Percentiles rank a stretch among this genome's conserved stretches.
These are phyloP conservation scores for Niebla homalea DNA, from an alignment of 495 filamentous ascomycete genomes.

Conservation along the genomic window DNA sequence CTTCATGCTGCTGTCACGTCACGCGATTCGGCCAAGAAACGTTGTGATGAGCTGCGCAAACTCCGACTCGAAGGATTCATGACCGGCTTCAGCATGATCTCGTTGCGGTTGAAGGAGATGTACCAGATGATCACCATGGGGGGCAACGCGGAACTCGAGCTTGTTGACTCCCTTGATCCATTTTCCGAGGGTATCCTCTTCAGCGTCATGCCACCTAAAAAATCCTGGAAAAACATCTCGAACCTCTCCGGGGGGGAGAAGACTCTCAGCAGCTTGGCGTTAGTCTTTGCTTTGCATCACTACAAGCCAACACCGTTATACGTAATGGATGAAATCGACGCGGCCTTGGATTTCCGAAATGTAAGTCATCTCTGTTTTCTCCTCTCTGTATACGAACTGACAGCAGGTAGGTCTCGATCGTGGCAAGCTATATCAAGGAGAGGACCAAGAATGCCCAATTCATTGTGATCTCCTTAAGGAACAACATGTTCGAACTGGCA, in stretches of 20 bases:
- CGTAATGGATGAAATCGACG: constrained; percentile 99
- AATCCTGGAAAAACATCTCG: constrained; percentile 98
- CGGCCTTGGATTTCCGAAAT: constrained; percentile 93
- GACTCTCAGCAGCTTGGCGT: constrained; percentile 80
- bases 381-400: not conserved
- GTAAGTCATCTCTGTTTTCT: constrained; percentile 38
- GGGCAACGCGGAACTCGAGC: constrained; percentile 91
- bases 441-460: constrained; percentile 98
- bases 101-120: constrained; percentile 96
- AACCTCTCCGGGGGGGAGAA: constrained; percentile 95
- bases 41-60: constrained; percentile 79
- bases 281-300: constrained; percentile 95
- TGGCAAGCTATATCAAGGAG: constrained; percentile 97
- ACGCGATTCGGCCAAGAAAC: constrained; percentile 77
- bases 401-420: constrained; percentile 69
- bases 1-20: constrained; percentile 57
- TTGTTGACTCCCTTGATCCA: constrained; percentile 89
- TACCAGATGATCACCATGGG: constrained; percentile 99
- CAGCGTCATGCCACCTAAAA: constrained; percentile 97
- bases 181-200: constrained; percentile 96
- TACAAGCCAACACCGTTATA: constrained; percentile 97
- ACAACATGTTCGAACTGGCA: constrained; percentile 99
- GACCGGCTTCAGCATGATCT: constrained; percentile 92
- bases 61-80: constrained; percentile 92
- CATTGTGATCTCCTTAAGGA: constrained; percentile 92